Evolutionary conservation across 2,329 filamentous ascomycete genomes (phyloP).

Genomic region (Westerdykella aurantiaca): DNA sequence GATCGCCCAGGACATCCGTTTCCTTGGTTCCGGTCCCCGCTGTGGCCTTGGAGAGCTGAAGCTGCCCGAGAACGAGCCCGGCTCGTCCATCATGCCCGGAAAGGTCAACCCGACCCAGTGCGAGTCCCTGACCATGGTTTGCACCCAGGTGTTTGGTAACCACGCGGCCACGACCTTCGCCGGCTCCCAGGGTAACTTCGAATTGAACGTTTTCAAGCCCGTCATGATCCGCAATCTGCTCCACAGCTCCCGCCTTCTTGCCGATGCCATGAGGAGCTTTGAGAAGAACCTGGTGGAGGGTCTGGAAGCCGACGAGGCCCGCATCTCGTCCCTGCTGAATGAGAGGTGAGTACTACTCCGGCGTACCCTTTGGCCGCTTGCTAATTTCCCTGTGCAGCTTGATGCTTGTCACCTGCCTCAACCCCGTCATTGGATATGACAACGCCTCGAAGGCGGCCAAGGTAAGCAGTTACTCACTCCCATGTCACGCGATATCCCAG

Average conservation of each 20-base stretch:
- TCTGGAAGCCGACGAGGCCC: conserved; percentile 86
- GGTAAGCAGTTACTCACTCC: too few relatives aligned
- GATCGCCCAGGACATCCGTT: conserved; percentile 96
- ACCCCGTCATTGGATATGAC: conserved; percentile 94
- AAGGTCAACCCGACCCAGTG: conserved; percentile 99
- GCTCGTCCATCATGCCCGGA: conserved; percentile 97
- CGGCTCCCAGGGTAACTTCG: conserved; percentile 96
- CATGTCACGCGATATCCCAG: too few relatives aligned
- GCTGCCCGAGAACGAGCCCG: conserved; percentile 96
- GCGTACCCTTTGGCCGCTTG: not conserved
- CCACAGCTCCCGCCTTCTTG: conserved; percentile 80
- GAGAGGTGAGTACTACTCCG: conserved; percentile 64
- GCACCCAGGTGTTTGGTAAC: conserved; percentile 97
- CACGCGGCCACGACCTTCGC: conserved; percentile 87
- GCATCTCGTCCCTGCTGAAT: conserved; percentile 84
- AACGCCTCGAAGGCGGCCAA: conserved; percentile 97
- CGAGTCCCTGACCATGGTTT: conserved; percentile 96
- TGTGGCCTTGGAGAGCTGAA: conserved; percentile 91
- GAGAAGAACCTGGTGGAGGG: conserved; percentile 88
- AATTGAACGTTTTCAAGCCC: conserved; percentile 98
- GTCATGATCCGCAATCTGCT: conserved; percentile 92
- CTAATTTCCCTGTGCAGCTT: conserved; percentile 52
- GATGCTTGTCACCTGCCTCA: conserved; percentile 97
- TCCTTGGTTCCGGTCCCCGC: conserved; percentile 90
- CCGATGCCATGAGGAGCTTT: conserved; percentile 91